A percentile compares a stretch with the other conserved stretches of the same genome.
phyloP scores from a whole-genome alignment of 2,329 filamentous ascomycete genomes.

The Bipolaris gigantea region DNA sequence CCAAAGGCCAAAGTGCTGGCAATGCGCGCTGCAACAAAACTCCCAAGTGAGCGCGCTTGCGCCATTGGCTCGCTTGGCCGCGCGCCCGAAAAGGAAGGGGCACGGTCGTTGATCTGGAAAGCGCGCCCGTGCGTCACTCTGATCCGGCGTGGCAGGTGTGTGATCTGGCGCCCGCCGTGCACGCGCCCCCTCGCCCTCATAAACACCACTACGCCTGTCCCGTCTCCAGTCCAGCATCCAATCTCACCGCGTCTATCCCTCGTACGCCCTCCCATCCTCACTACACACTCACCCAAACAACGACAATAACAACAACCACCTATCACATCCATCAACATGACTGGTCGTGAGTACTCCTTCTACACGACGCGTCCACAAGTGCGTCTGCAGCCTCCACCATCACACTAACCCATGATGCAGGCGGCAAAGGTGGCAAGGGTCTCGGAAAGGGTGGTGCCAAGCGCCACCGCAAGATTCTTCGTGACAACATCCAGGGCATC shows the following conservation, averaged over 20 bases:
- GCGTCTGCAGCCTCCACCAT: conserved; percentile 19
- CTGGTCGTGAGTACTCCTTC: conserved; percentile 47
- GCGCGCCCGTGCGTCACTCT: conserved; percentile 36
- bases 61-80: conserved; percentile 32
- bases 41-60: conserved; percentile 14
- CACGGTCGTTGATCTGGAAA: conserved; percentile 39
- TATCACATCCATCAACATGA: conserved; percentile 44
- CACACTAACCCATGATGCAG: conserved; percentile 45
- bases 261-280: conserved; percentile 8
- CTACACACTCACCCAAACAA: conserved; percentile 11
- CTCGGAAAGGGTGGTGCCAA: conserved; percentile 59
- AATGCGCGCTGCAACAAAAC: conserved; percentile 26
- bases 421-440: conserved; percentile 59
- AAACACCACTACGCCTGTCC: conserved; percentile 25
- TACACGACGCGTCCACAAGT: neutral
- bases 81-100: conserved; percentile 28
- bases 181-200: conserved; percentile 31
- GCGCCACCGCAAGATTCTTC: conserved; percentile 59
- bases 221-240: conserved; percentile 22
- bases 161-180: conserved; percentile 28
- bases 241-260: conserved; percentile 16
- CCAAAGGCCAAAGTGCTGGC: conserved; percentile 24
- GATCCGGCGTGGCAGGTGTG: conserved; percentile 34
- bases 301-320: conserved; percentile 25
- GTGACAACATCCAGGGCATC: conserved; percentile 60